These are phyloP conservation scores for Oidiodendron maius DNA, from an alignment of 495 filamentous ascomycete genomes.

Conservation along the genomic window DNA sequence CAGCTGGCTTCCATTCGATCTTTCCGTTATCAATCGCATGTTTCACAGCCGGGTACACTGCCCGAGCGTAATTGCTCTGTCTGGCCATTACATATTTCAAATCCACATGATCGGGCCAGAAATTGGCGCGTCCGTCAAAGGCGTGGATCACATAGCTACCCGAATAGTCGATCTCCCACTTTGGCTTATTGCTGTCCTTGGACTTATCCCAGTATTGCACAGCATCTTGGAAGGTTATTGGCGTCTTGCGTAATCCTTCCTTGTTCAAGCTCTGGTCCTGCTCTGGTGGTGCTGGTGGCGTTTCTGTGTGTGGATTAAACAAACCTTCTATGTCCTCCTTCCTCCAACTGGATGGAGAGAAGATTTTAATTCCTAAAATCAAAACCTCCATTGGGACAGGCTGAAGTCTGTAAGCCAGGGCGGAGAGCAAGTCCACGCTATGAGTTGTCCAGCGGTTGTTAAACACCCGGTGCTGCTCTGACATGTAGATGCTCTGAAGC, in stretches of 20 bases:
- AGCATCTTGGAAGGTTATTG: constrained; percentile 10
- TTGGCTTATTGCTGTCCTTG: constrained; percentile 6
- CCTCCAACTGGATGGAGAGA: no score
- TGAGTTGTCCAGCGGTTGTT: no score
- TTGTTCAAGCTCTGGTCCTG: no score
- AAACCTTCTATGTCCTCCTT: no score
- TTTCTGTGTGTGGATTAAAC: no score
- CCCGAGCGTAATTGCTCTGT: constrained; percentile 22
- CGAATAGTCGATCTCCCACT: constrained; percentile 23
- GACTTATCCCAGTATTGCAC: constrained; percentile 13
- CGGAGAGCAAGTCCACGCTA: no score
- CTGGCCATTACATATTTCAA: constrained; percentile 17
- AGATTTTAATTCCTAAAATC: constrained; percentile 16
- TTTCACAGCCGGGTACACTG: constrained; percentile 19
- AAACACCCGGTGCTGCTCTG: no score
- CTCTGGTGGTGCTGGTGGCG: no score
- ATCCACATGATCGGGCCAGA: constrained; percentile 17
- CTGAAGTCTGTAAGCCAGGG: no score
- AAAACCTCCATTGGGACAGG: no score
- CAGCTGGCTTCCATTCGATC: no score
- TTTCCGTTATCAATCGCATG: constrained; percentile 26
- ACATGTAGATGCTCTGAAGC: no score
- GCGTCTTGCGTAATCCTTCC: neutral
- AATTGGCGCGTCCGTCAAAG: constrained; percentile 10
- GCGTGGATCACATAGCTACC: constrained; percentile 21